Evolutionary conservation across 306 rosid species (phyloP), one percentile per base, ranked within the genome.

Genomic region (Fragaria iinumae): DNA sequence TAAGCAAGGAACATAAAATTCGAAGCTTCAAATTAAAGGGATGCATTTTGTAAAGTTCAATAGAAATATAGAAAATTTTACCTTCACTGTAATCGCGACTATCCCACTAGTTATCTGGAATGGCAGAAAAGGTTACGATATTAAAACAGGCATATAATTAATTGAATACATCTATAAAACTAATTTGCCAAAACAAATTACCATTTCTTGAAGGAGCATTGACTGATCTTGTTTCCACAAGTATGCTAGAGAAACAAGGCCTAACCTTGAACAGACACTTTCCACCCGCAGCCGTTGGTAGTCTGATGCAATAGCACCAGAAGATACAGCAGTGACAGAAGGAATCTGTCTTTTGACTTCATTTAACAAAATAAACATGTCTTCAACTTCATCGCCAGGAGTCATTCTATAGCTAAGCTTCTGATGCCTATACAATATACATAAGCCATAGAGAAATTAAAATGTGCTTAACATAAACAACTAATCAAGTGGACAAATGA

Each of bases 251-350:
- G 98, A 95, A 89, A 95, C 97, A 88, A 95, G 95, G 76, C 97
- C 97, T 84, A 95, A 91, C 96, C 98, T 92, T 77, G 98, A 87
- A 89, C 98, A 95, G 44, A 95, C 90, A 92, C 95, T 87, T 89
- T 95, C 98, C 69, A 95, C 98, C 68, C 98, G 91, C 82, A 95
- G 85, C 83, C 98, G 88, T 83, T 95, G 97, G 84, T 95, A 95
- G 80, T 95, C 96, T 56, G 98, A 95, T 80, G 97, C 98, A 88
- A 95, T 92, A 83, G 98, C 98, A 77, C 98, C 98, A 60, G 98
- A 95, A 34, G 89, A 90, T 67, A 95, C 97, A 44, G 97, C 98
- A 14, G 82, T 81, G 64, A 92, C 88, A 44, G 90, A 84, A 45
- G 98, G 96, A 78, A 92, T 88, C 89, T 89, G 87, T 85, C 87